These are phyloP conservation scores for Nakataea oryzae DNA, from an alignment of 2,329 filamentous ascomycete genomes.

Conservation along the genomic window DNA sequence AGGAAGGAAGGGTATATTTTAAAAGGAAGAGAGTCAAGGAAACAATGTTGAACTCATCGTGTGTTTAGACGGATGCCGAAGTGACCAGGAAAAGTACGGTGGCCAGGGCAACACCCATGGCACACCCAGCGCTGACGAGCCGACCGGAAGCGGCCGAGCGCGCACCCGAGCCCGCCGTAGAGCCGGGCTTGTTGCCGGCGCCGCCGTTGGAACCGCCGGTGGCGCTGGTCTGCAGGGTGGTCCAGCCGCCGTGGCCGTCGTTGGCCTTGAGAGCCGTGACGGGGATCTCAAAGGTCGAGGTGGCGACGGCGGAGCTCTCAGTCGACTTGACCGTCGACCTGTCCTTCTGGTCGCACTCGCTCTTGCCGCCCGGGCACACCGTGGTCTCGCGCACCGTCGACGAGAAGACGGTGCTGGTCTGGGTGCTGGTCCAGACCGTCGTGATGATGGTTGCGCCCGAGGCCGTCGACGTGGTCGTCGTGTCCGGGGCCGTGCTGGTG, in stretches of 20 bases:
- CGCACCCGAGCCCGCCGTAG: background rate
- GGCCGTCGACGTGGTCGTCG: background rate
- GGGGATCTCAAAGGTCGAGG: background rate
- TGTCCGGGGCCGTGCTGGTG: background rate
- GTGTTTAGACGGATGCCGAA: background rate
- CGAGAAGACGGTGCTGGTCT: background rate
- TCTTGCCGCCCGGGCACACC: background rate
- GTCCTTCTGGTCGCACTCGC: background rate
- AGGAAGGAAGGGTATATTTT: too few relatives aligned
- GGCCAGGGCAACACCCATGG: background rate
- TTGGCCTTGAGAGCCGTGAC: background rate
- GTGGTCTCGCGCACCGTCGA: background rate
- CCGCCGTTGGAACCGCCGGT: background rate
- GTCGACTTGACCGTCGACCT: background rate
- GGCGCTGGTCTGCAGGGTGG: background rate
- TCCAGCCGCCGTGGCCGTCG: background rate
- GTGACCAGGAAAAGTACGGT: background rate
- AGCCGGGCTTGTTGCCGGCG: background rate
- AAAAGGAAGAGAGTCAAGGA: background rate
- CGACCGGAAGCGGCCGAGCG: background rate
- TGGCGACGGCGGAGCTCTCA: constrained; percentile 1
- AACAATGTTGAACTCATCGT: background rate
- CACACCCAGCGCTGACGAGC: background rate
- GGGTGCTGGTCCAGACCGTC: background rate
- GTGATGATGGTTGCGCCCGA: background rate